Base-by-base conservation (phyloP, 2,329 filamentous ascomycete genomes). In the Penicillium paneum region DNA sequence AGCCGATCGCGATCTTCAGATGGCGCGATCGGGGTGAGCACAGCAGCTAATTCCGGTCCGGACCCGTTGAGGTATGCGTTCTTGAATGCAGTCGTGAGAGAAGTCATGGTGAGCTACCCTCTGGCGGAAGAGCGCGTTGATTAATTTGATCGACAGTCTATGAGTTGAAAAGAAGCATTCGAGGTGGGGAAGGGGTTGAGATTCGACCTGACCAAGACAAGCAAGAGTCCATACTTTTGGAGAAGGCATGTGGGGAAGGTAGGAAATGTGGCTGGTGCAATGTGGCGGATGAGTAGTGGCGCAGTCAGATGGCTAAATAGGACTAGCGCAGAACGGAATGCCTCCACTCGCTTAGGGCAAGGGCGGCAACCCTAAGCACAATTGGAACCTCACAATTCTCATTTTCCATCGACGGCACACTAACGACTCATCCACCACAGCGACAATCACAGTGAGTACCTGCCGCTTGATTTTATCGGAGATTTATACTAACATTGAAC, bases 11-110 rank as follows among this genome's bases (percentile, higher is more conserved):
- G 82, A 55, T 90, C 79, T 43, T 81, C 74, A 29, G 78, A 65
- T 4, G 88, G 83, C 45, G 88, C 73, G 55, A 88, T 79, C 34
- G 93, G 92, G 13, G 83, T 87, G 55, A 97, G 78, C 10, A 89
- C 89, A 56, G 83, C 81, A 19, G 91, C 88, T 35, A 97, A 82
- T 45, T 80, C 79, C 65, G 88, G 87, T 56, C 91, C 91, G 69
- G 89, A 84, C 53, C 81, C 79, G 29, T 76, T 73, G 44, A 78
- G 73, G 66, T 91, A 82, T 36, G 90, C 90, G 54, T 82, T 76
- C 52, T 83, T 84, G 71, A 96, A 96, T 56, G 89, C 84, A 39
- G 79, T 76, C 66, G 95, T 88, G 48, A 94, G 77, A 49, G 80
- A 76, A 67, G 92, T 85, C 91, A 96, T 92, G 51, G 61, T 73